These are phyloP conservation scores for Hortaea sp. DNA, from an alignment of 2,329 filamentous ascomycete species.

Conservation along the genomic window DNA sequence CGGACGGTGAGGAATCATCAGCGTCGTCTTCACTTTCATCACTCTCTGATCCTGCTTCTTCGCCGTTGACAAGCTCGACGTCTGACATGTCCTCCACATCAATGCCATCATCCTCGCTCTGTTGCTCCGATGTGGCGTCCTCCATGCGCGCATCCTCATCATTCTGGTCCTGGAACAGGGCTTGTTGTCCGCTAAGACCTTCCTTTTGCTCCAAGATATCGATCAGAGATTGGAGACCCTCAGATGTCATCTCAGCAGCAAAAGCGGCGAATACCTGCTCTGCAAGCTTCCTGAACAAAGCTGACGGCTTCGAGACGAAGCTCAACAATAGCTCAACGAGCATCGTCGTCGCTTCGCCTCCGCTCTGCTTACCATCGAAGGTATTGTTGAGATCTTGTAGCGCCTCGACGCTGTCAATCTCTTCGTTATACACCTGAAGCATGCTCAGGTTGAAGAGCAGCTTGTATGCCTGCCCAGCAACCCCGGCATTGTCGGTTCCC, in stretches of 20 bases:
- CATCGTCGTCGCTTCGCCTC: slow-evolving; percentile 47
- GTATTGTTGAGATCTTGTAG: slow-evolving; percentile 72
- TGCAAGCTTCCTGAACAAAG: slow-evolving; percentile 74
- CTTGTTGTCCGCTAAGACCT: slow-evolving; percentile 70
- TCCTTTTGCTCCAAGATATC: slow-evolving; percentile 71
- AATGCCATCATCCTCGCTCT: slow-evolving; percentile 16
- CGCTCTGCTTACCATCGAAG: slow-evolving; percentile 50
- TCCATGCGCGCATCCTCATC: slow-evolving; percentile 14
- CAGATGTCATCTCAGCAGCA: slow-evolving; percentile 60
- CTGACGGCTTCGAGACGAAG: slow-evolving; percentile 76
- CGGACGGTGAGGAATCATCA: slow-evolving; percentile 10
- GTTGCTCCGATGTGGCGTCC: slow-evolving; percentile 15
- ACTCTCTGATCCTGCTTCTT: slow-evolving; percentile 16
- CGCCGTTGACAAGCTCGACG: slow-evolving; percentile 25
- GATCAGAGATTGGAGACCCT: slow-evolving; percentile 57
- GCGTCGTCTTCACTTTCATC: slow-evolving; percentile 17
- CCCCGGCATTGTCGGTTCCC: slow-evolving; percentile 13
- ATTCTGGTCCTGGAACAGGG: slow-evolving; percentile 66
- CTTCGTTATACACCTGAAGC: slow-evolving; percentile 81
- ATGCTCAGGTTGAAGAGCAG: slow-evolving; percentile 77
- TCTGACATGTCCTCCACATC: slow-evolving; percentile 27
- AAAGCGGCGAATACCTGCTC: slow-evolving; percentile 83
- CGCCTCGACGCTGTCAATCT: slow-evolving; percentile 73
- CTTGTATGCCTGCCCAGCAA: slow-evolving; percentile 47
- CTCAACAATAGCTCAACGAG: slow-evolving; percentile 84